Base-by-base conservation (phyloP, 2,329 filamentous ascomycete genomes). In the Fusarium acutatum region DNA sequence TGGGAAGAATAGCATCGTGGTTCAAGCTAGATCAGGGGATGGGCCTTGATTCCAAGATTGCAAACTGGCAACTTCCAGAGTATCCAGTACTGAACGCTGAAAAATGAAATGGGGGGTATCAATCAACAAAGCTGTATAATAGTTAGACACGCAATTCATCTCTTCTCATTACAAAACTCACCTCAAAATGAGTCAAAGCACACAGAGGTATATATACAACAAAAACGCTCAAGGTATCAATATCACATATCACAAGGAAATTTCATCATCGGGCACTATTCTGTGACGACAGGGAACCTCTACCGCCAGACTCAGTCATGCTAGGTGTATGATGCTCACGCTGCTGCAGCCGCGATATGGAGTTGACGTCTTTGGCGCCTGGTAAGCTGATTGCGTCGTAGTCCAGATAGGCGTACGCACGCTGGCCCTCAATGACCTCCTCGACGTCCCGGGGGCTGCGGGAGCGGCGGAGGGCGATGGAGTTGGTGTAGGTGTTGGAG, bases 321-420 rank as follows among this genome's bases (percentile, higher is more conserved):
- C 65, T 72, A 8, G 66, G 65, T 38, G 59, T 12, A n/a, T 34
- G 24, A 8, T 66, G 47, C 18, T 71, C 70, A 30, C 47, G 52
- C 56, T 73, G 40, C 26, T 69, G 40, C 53, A 70, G 70, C 3
- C 32, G 40, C 5, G 69, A 67, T 6, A 57, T 73, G 6, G 65
- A 70, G 8, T 57, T 65, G 24, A 41, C 38, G 26, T 70, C 69
- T 73, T 73, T 73, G 22, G 37, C 53, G 13, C 60, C 70, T 73
- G 69, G 70, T 71, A 73, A 73, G 65, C 70, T 70, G 60, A 67
- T 60, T 57, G 70, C 47, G 54, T 69, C 70, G 67, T 73, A 73
- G 34, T 67, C 69, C 41, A 52, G 60, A 40, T 50, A 60, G 43
- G 46, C 56, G 34, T 47, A 73, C 65, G 60, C 65, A 67, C 70